phyloP scores from a whole-genome alignment of 2,329 filamentous ascomycete species.

The Sarocladiaceae sp. region DNA sequence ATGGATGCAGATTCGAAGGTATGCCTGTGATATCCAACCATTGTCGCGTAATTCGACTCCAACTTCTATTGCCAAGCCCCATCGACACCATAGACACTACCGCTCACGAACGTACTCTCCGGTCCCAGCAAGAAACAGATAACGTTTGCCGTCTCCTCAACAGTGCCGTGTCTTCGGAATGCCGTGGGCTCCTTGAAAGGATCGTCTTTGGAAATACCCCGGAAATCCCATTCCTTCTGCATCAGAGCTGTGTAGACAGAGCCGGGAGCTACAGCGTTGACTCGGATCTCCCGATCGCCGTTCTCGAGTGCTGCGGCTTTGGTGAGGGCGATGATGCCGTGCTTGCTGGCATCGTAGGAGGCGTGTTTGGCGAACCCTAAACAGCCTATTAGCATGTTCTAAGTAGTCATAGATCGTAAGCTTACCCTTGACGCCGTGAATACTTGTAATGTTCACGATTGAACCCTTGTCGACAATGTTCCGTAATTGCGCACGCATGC shows the following conservation, averaged over 20 bases:
- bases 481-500: conserved; percentile 37
- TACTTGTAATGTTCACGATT: conserved; percentile 54
- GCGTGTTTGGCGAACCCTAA: conserved; percentile 26
- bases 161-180: conserved; percentile 38
- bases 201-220: conserved; percentile 27
- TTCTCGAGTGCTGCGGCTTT: conserved; percentile 27
- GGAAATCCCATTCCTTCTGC: conserved; percentile 35
- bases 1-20: too few relatives aligned
- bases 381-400: too few relatives aligned
- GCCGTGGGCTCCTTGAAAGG: conserved; percentile 38
- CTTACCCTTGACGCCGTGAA: conserved; percentile 37
- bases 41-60: background rate
- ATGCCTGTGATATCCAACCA: too few relatives aligned
- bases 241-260: conserved; percentile 45
- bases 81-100: conserved; percentile 40
- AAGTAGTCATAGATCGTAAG: background rate
- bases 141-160: conserved; percentile 42
- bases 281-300: conserved; percentile 35
- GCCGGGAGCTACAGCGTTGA: conserved; percentile 42
- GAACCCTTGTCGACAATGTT: conserved; percentile 47
- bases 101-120: conserved; percentile 42
- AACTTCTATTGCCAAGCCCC: conserved; percentile 30
- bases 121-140: conserved; percentile 44
- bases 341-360: conserved; percentile 31
- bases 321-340: conserved; percentile 29